Conservation (phyloP, 495 filamentous ascomycete species). For the Neurospora sp. region DNA sequence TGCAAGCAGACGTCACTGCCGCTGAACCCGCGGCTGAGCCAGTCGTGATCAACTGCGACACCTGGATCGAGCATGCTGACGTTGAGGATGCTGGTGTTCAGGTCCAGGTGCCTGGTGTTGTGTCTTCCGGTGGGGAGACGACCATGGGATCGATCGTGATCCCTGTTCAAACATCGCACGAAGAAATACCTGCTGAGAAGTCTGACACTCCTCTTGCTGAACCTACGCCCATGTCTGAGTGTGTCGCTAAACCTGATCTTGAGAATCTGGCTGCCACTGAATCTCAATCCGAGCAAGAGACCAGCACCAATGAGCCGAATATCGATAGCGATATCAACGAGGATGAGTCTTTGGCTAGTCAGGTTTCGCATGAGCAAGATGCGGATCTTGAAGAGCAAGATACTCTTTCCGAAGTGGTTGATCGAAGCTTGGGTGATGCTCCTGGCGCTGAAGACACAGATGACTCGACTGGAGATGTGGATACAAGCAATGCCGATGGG, state of each 20-base stretch:
- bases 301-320: neutral
- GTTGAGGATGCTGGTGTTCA: neutral
- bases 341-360: neutral
- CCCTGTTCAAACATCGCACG: neutral
- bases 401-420: neutral
- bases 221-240: neutral
- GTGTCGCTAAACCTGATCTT: neutral
- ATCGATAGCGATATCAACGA: neutral
- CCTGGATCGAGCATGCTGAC: neutral
- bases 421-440: neutral
- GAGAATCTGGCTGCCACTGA: neutral
- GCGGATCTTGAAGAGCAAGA: neutral
- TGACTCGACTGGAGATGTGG: neutral
- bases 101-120: neutral
- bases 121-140: neutral
- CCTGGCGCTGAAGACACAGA: neutral
- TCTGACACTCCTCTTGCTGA: neutral
- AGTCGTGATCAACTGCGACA: neutral
- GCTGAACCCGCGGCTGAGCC: neutral
- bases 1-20: neutral
- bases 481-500: neutral
- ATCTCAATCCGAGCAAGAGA: neutral
- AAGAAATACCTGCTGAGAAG: neutral
- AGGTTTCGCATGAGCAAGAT: neutral
- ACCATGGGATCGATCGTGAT: neutral